phyloP scores from a whole-genome alignment of 106 monocot genomes.

The Allium cepa region DNA sequence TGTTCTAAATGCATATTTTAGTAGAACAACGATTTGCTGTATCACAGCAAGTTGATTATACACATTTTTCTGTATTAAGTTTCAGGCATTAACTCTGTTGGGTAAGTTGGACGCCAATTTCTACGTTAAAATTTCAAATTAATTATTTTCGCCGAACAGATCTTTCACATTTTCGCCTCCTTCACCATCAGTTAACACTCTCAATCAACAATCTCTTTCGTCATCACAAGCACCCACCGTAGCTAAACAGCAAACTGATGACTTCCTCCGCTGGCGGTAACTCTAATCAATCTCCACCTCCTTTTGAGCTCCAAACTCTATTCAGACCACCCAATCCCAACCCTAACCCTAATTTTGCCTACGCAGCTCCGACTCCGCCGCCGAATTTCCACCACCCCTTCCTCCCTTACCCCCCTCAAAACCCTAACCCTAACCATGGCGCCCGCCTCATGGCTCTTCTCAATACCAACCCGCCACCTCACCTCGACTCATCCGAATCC shows the following conservation, averaged over 20 bases:
- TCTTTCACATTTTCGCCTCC: no score
- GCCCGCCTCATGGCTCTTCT: slow-evolving; percentile 83
- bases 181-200: no score
- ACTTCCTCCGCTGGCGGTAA: slow-evolving; percentile 5
- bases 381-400: slow-evolving; percentile 18
- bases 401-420: slow-evolving; percentile 16
- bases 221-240: no score
- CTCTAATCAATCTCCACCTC: slow-evolving; percentile 5
- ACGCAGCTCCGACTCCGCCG: slow-evolving; percentile 7
- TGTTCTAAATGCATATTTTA: no score
- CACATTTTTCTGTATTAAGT: no score
- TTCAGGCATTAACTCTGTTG: no score
- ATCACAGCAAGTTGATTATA: no score
- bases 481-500: slow-evolving; percentile 60
- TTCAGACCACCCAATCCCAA: slow-evolving; percentile 1
- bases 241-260: neutral
- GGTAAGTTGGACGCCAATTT: no score
- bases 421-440: slow-evolving; percentile 39
- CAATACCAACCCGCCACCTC: slow-evolving; percentile 23
- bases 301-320: slow-evolving; percentile 10
- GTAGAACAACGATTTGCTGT: no score
- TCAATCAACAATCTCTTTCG: neutral
- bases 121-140: no score
- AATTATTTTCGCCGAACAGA: no score
- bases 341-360: slow-evolving; percentile 6